These are phyloP conservation scores for Breynia disticha DNA, from an alignment of 441 rosid species.

Conservation along the genomic window DNA sequence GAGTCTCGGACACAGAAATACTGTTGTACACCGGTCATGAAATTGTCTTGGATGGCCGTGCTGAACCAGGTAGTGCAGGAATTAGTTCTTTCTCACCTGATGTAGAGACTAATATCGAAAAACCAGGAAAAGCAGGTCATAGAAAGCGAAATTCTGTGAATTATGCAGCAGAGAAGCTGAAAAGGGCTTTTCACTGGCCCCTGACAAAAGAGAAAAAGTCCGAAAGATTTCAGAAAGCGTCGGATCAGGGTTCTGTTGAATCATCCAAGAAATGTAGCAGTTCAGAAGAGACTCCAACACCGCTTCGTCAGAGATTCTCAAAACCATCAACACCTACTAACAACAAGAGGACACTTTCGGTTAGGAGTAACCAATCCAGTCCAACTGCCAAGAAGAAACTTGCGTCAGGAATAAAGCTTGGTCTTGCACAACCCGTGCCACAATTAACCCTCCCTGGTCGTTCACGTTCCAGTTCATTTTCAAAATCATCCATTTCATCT, in stretches of 20 bases:
- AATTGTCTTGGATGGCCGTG: constrained; percentile 32
- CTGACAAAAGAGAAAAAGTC: constrained; percentile 31
- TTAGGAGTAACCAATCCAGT: constrained; percentile 72
- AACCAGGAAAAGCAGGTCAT: constrained; percentile 21
- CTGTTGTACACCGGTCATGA: constrained; percentile 57
- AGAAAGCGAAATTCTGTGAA: constrained; percentile 39
- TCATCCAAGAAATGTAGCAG: constrained; percentile 21
- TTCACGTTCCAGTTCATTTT: constrained; percentile 70
- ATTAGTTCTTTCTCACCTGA: constrained; percentile 43
- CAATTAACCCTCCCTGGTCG: constrained; percentile 30
- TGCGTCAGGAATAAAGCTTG: constrained; percentile 52
- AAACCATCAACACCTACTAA: constrained; percentile 37
- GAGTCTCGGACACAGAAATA: constrained; percentile 63
- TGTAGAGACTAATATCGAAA: constrained; percentile 32
- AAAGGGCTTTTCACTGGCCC: constrained; percentile 66
- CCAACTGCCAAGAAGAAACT: constrained; percentile 75
- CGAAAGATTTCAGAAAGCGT: constrained; percentile 30
- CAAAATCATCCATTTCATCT: constrained; percentile 60
- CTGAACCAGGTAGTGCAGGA: constrained; percentile 32
- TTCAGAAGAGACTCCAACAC: constrained; percentile 48
- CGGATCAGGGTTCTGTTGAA: constrained; percentile 20
- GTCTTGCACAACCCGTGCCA: constrained; percentile 45
- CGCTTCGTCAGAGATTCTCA: constrained; percentile 67
- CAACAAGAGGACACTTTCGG: constrained; percentile 67
- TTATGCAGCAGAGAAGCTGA: constrained; percentile 52